Evolutionary conservation across 306 rosid species (phyloP).

Genomic region (Rosa chinensis): DNA sequence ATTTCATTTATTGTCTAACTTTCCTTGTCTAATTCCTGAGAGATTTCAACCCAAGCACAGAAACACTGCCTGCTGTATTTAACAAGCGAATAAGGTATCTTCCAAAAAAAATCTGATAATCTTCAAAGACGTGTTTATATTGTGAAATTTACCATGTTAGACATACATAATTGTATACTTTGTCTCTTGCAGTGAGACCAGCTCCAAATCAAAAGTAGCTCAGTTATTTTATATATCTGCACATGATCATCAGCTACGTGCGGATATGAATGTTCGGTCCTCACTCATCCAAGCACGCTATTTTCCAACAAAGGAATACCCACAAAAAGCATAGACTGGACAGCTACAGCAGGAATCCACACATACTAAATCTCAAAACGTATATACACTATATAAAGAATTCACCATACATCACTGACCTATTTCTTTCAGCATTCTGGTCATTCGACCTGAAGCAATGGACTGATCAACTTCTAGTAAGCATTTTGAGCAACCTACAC

Average conservation of each 20-base stretch:
- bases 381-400: not conserved
- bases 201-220: not conserved
- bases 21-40: not conserved
- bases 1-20: not conserved
- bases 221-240: not conserved
- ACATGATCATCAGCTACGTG: not conserved
- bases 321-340: not conserved
- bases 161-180: not conserved
- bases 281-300: not conserved
- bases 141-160: not conserved
- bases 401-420: conserved; percentile 17
- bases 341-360: not conserved
- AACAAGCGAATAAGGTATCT: not conserved
- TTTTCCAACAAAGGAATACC: not conserved
- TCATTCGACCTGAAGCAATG: conserved; percentile 4
- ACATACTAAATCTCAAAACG: not conserved
- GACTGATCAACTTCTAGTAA: not conserved
- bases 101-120: not conserved
- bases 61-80: not conserved
- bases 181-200: too few relatives aligned
- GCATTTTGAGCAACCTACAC: conserved; percentile 30
- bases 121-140: not conserved
- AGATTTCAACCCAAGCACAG: not conserved
- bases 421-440: not conserved
- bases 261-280: not conserved